These are phyloP conservation scores for Tuber melanosporum DNA, from an alignment of 495 filamentous ascomycete species.

Conservation along the genomic window DNA sequence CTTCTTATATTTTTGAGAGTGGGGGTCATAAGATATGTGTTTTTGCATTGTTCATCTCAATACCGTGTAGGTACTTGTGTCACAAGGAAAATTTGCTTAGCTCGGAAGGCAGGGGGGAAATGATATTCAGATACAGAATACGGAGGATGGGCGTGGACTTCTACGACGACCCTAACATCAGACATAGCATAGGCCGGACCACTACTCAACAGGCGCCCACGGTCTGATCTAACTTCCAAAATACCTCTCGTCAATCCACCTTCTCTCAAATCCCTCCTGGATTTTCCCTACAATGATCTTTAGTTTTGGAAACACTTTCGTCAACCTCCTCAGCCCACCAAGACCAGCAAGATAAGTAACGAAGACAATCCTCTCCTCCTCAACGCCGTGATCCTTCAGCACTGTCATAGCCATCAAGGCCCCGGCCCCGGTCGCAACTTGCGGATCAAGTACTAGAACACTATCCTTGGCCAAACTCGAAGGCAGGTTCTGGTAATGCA, in stretches of 20 bases:
- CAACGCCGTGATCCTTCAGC: constrained; percentile 87
- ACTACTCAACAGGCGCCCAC: not conserved
- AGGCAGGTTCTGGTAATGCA: constrained; percentile 79
- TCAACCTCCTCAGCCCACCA: constrained; percentile 70
- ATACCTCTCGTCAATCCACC: constrained; percentile 64
- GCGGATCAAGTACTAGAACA: constrained; percentile 81
- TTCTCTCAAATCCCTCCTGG: constrained; percentile 63
- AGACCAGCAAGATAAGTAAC: constrained; percentile 81
- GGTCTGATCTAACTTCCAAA: constrained; percentile 35
- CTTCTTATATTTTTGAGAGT: not conserved
- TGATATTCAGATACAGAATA: not conserved
- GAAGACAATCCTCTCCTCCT: constrained; percentile 75
- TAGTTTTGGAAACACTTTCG: constrained; percentile 78
- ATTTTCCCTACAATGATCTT: constrained; percentile 76
- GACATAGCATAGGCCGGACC: not conserved
- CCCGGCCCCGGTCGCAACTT: constrained; percentile 88
- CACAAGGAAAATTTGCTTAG: not conserved
- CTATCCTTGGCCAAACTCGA: constrained; percentile 65
- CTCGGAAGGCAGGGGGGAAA: not conserved
- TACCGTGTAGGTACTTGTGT: not conserved
- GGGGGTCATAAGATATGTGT: not conserved
- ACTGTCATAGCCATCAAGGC: constrained; percentile 95
- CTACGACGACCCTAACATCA: not conserved
- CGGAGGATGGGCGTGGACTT: not conserved
- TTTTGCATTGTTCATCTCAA: not conserved